Evolutionary conservation across 805 yeast species (phyloP).

Genomic region (Danielia reshetovae): DNA sequence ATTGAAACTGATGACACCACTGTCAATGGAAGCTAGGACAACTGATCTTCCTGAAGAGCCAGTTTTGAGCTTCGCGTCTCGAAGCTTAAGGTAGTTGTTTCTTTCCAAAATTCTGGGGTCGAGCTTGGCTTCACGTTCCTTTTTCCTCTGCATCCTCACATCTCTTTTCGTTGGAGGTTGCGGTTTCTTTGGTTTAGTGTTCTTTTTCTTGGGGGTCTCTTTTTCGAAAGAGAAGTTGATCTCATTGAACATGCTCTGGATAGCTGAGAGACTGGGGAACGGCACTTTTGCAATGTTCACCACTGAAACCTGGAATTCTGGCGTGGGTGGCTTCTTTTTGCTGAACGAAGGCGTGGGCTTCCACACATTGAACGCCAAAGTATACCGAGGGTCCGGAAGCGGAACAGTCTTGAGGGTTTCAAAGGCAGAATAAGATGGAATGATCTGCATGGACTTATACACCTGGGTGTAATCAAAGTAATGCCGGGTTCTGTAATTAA

Average conservation of each 20-base stretch:
- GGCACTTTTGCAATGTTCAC: constrained; percentile 41
- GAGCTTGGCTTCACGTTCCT: constrained; percentile 26
- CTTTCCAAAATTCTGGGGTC: constrained; percentile 21
- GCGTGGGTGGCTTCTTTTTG: constrained; percentile 63
- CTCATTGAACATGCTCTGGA: constrained; percentile 28
- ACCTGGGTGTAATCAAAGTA: constrained; percentile 23
- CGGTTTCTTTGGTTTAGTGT: constrained; percentile 10
- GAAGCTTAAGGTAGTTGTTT: constrained; percentile 23
- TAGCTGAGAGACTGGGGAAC: constrained; percentile 46
- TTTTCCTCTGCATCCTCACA: constrained; percentile 18
- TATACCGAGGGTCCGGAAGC: constrained; percentile 12
- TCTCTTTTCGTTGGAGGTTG: constrained; percentile 23
- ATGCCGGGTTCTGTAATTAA: constrained; percentile 22
- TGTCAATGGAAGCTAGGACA: constrained; percentile 67
- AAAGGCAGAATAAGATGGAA: constrained; percentile 14
- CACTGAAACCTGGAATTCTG: constrained; percentile 72
- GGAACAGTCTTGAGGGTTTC: constrained; percentile 9
- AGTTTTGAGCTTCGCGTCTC: constrained; percentile 43
- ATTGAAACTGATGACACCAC: constrained; percentile 71
- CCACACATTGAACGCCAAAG: constrained; percentile 69
- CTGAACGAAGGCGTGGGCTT: constrained; percentile 72
- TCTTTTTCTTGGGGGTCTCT: constrained; percentile 1
- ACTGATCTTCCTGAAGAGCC: constrained; percentile 48
- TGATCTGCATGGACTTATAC: constrained; percentile 20
- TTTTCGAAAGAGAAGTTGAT: constrained; percentile 1